Evolutionary conservation across 441 rosid species (phyloP).

Genomic region (Pelargonium australe): DNA sequence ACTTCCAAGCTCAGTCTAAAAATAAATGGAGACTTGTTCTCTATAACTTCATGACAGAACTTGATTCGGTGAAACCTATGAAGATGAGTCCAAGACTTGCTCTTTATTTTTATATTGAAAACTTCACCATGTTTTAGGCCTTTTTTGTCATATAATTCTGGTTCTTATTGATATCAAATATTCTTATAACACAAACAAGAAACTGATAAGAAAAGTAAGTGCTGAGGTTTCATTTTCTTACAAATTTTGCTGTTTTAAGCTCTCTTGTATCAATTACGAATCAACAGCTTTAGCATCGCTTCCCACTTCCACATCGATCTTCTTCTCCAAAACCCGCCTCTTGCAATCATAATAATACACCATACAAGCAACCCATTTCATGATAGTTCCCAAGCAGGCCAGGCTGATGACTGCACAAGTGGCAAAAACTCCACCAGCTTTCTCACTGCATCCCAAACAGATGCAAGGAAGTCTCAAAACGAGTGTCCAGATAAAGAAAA

Average conservation of each 20-base stretch:
- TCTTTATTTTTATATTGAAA: background rate
- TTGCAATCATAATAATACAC: slow-evolving; percentile 29
- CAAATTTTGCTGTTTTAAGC: background rate
- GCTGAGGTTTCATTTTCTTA: no score
- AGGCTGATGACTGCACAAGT: background rate
- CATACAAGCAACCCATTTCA: slow-evolving; percentile 25
- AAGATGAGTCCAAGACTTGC: background rate
- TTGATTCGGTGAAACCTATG: slow-evolving; percentile 1
- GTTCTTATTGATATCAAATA: no score
- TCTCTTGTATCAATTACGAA: background rate
- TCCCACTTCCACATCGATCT: slow-evolving; percentile 28
- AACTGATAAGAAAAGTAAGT: no score
- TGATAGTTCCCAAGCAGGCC: slow-evolving; percentile 20
- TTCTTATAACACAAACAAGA: no score
- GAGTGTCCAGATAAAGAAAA: slow-evolving; percentile 18
- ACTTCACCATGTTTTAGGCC: background rate
- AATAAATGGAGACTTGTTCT: background rate
- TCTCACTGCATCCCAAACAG: slow-evolving; percentile 13
- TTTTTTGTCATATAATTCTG: background rate
- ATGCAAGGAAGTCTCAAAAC: slow-evolving; percentile 21
- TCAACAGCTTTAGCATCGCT: slow-evolving; percentile 2
- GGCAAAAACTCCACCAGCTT: background rate
- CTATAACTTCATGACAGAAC: background rate
- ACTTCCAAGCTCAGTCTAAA: background rate
- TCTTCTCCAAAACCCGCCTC: slow-evolving; percentile 26